Base-by-base conservation (phyloP, 2,329 filamentous ascomycete genomes). In the Trichophyton benhamiae region DNA sequence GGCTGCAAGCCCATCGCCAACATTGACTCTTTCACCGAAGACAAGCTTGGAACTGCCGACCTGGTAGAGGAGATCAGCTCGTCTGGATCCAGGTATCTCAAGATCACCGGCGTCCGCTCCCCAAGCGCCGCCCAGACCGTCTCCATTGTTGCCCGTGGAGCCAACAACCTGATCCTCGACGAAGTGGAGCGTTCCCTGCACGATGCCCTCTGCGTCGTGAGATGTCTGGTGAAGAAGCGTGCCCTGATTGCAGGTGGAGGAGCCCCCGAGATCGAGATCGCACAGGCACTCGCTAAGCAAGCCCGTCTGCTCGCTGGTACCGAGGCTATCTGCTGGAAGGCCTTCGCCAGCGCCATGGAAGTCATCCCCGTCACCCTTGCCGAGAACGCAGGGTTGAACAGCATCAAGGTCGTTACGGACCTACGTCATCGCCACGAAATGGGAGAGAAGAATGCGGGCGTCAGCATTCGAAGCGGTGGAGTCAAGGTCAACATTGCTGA, bases 1-100 rank as follows among this genome's bases (percentile, higher is more conserved):
- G 94, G 94, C 70, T 99, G 94, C 85, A 99, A 99, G 80, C 94
- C 94, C 58, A 94, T 99, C 71, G 94, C 94, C 68, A 95, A 99
- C 72, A 88, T 99, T 70, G 94, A 99, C 76, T 96, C 91, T 11
- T 99, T 99, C 79, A 94, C 91, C 17, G 94, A 99, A 78, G 94
- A 99, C 77, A 99, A 97, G 81, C 86, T 99, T 61, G 94, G 91
- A 66, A 87, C 86, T 48, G 94, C 94, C 38, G 94, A 99, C 71
- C 80, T 99, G 41, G 86, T 99, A 22, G 94, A 99, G 77, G 94
- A 99, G 77, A 84, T 90, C 9, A 86, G 94, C 72, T 86, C 87
- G 44, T 89, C 87, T 15, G 94, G 94, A 63, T 88, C 91, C 64
- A 87, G 92, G 66, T 92, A 96, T 77, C 89, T 96, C 70, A 96